phyloP scores from a whole-genome alignment of 345 rosid genomes.

The Corchorus capsularis region DNA sequence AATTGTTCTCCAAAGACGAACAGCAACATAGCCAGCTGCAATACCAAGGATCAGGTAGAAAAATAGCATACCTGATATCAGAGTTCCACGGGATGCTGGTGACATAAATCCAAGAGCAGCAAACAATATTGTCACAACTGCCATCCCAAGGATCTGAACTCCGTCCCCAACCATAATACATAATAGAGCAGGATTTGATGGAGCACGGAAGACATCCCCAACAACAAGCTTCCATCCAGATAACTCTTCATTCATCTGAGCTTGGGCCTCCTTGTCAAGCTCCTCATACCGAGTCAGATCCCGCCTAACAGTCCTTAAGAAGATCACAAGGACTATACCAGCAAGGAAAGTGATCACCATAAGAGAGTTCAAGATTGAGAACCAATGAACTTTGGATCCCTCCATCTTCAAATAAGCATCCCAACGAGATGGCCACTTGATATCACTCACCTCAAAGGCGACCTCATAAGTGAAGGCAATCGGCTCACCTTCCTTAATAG shows the following conservation, averaged over 20 bases:
- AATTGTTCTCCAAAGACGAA: slow-evolving; percentile 64
- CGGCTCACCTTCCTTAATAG: slow-evolving; percentile 60
- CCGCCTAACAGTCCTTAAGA: slow-evolving; percentile 72
- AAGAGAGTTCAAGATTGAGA: slow-evolving; percentile 64
- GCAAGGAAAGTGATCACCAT: slow-evolving; percentile 85
- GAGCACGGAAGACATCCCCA: slow-evolving; percentile 63
- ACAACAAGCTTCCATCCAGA: slow-evolving; percentile 74
- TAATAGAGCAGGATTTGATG: slow-evolving; percentile 45
- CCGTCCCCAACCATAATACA: slow-evolving; percentile 67
- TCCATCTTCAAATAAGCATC: slow-evolving; percentile 74
- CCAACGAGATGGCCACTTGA: slow-evolving; percentile 89
- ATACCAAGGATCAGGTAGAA: slow-evolving; percentile 65
- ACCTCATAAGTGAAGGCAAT: slow-evolving; percentile 73
- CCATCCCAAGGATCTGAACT: slow-evolving; percentile 69
- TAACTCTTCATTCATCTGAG: slow-evolving; percentile 74
- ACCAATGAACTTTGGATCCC: slow-evolving; percentile 81
- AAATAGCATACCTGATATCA: slow-evolving; percentile 57
- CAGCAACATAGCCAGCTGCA: slow-evolving; percentile 58
- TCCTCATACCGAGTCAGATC: slow-evolving; percentile 81
- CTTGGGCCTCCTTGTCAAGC: slow-evolving; percentile 78
- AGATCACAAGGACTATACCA: slow-evolving; percentile 75
- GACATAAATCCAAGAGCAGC: slow-evolving; percentile 72
- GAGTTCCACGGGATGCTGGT: slow-evolving; percentile 62
- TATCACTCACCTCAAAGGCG: slow-evolving; percentile 59
- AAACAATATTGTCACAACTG: slow-evolving; percentile 58